A percentile compares a stretch with the other conserved stretches of the same genome.
These are phyloP conservation scores for Suillus subluteus DNA, from an alignment of 768 basidiomycete species.

Conservation along the genomic window DNA sequence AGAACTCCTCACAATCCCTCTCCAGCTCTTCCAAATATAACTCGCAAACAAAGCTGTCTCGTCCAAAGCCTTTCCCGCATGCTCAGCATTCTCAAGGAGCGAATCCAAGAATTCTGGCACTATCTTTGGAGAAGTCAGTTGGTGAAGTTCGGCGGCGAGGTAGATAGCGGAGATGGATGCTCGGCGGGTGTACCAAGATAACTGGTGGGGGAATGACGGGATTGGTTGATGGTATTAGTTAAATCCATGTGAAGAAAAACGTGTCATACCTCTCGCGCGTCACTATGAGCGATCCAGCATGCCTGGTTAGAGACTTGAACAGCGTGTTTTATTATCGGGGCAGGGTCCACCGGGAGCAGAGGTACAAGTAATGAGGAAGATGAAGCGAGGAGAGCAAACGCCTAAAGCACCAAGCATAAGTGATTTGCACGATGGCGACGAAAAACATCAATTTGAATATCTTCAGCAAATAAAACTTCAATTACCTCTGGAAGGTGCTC, in stretches of 20 bases:
- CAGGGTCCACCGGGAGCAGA: conserved; percentile 57
- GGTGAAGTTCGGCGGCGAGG: conserved; percentile 80
- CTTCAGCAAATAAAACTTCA: background rate
- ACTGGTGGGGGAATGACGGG: conserved; percentile 37
- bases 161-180: conserved; percentile 70
- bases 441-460: background rate
- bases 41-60: conserved; percentile 59
- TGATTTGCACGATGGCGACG: background rate
- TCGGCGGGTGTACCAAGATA: conserved; percentile 74
- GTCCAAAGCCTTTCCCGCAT: conserved; percentile 48
- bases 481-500: conserved; percentile 66
- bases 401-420: conserved; percentile 43
- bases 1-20: conserved; percentile 69
- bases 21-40: conserved; percentile 57
- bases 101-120: conserved; percentile 67
- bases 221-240: background rate
- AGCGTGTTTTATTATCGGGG: conserved; percentile 64
- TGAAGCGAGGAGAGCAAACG: conserved; percentile 69
- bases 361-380: conserved; percentile 36
- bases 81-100: conserved; percentile 55
- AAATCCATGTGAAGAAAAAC: background rate
- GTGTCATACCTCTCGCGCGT: conserved; percentile 56
- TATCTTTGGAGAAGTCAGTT: conserved; percentile 75
- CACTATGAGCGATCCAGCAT: conserved; percentile 59
- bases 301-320: conserved; percentile 69